Base-by-base conservation (phyloP, 768 basidiomycete species). In the Russula virescens region DNA sequence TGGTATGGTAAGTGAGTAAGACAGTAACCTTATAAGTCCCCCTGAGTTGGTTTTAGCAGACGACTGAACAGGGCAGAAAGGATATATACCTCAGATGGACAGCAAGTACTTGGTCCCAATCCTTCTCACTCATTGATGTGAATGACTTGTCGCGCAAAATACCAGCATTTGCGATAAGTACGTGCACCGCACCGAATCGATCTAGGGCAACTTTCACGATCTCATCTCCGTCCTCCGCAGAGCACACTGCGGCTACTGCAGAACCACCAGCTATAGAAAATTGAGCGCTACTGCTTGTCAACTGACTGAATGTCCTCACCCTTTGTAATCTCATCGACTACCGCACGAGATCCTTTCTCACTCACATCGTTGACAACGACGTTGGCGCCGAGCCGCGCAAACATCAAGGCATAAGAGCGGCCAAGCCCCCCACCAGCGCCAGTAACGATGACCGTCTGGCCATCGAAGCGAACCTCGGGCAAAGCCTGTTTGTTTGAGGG, bases 381-480 rank as follows among this genome's bases (percentile, higher is more conserved):
- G 69, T 97, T 97, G 11, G 94, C 96, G n/a, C 97, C 96, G 10
- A 95, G 84, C 58, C 83, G 85, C 26, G 82, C 91, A 71, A 89
- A 98, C 90, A 98, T 91, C 47, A 88, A 80, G 0, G 97, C 91
- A 71, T 98, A 97, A 2, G 84, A 83, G 31, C 97, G 86, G 19
- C 97, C 97, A 34, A 99, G 85, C 56, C 96, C 97, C 28, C 89
- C 92, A 46, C 96, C 96, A 8, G 94, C 91, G 43, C 96, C 97
- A 2, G 97, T 98, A 68, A 98, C 82, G 69, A 99, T 86, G 62
- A 90, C 91, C 13, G 94, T 96, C 77, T 98, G 88, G 18, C 86
- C 89, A 63, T 91, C 89, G 71, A 89, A 98, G 9, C 86, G 83
- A 60, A 98, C 85, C 48, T 81, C 79, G 0, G 88, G 80, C 0